phyloP scores from a whole-genome alignment of 768 basidiomycete genomes.

The Termitomyces sp. region DNA sequence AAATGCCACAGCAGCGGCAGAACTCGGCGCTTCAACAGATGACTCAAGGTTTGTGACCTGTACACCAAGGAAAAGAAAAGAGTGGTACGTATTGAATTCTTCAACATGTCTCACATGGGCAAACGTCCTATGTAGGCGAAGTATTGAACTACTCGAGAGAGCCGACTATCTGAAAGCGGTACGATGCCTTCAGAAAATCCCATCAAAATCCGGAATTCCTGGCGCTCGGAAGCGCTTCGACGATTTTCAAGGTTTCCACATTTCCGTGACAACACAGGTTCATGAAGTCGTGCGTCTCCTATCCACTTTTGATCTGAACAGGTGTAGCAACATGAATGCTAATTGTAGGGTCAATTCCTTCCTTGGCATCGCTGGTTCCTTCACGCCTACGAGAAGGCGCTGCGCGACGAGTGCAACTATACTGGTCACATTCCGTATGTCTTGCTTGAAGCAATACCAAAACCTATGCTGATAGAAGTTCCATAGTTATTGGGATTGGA shows the following conservation, averaged over 20 bases:
- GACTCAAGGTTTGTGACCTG: background rate
- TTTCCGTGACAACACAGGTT: background rate
- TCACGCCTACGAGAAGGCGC: conserved; percentile 17
- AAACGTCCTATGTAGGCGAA: background rate
- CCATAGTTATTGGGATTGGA: conserved; percentile 37
- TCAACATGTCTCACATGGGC: too few species aligned
- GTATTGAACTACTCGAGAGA: background rate
- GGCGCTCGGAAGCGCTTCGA: conserved; percentile 3
- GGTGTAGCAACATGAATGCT: background rate
- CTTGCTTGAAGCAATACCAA: background rate
- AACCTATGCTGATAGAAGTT: background rate
- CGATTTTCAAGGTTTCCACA: conserved; percentile 8
- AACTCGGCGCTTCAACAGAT: background rate
- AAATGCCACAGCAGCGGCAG: background rate
- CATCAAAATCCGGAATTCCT: background rate
- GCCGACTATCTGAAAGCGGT: conserved; percentile 3
- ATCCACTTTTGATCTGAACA: too few species aligned
- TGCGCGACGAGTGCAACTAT: conserved; percentile 22
- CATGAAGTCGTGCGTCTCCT: conserved; percentile 3
- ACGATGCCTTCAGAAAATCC: background rate
- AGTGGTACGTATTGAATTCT: background rate
- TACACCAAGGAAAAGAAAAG: background rate
- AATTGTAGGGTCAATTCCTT: conserved; percentile 24
- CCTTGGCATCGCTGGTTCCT: conserved; percentile 26
- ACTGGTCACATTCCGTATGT: conserved; percentile 19